phyloP scores from a whole-genome alignment of 2,329 filamentous ascomycete genomes.

The Sordariomycetes sp. region DNA sequence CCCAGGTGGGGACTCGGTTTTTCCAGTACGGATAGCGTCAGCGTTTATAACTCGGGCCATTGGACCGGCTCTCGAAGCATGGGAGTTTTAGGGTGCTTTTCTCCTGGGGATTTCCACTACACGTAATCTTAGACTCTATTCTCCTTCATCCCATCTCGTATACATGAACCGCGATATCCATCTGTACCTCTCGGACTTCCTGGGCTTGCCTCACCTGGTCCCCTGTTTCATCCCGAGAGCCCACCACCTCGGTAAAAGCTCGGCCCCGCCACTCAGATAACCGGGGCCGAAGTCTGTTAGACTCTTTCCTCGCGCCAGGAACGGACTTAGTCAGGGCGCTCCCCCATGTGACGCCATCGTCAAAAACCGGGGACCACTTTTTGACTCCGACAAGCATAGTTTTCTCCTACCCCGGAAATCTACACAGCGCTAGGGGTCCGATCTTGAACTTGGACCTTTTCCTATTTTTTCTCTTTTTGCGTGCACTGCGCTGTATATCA shows the following conservation, averaged over 20 bases:
- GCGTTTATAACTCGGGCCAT: too few relatives aligned
- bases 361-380: neutral
- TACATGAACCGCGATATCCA: too few relatives aligned
- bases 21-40: too few relatives aligned
- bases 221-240: neutral
- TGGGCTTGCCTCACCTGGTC: neutral
- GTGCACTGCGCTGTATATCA: neutral
- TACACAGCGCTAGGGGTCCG: neutral
- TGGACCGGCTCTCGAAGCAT: too few relatives aligned
- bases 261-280: neutral
- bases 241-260: conserved; percentile 1
- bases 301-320: neutral
- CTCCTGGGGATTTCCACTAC: too few relatives aligned
- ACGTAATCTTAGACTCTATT: too few relatives aligned
- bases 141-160: too few relatives aligned
- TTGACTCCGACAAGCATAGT: neutral
- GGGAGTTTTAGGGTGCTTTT: too few relatives aligned
- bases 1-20: too few relatives aligned
- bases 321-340: neutral
- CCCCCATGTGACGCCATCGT: neutral
- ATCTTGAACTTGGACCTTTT: neutral
- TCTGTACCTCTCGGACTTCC: too few relatives aligned
- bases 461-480: neutral
- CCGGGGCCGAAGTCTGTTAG: neutral
- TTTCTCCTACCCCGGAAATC: neutral